Evolutionary conservation across 2,329 filamentous ascomycete genomes (phyloP).

Genomic region (Diplocarpon rosae): DNA sequence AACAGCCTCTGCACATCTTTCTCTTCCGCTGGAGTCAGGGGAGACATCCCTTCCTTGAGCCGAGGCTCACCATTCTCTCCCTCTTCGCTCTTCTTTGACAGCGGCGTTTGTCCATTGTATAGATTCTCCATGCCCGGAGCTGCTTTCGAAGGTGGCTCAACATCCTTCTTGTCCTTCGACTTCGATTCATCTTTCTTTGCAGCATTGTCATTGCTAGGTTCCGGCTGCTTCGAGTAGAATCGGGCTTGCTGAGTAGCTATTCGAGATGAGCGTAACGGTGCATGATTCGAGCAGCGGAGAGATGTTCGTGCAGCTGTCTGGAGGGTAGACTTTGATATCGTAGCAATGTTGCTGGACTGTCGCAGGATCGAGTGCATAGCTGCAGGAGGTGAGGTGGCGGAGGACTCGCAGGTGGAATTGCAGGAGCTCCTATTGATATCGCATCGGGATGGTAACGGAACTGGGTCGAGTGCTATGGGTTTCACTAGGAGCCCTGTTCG

Average conservation of each 20-base stretch:
- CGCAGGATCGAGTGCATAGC: slow-evolving; percentile 57
- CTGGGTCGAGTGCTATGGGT: slow-evolving; percentile 1
- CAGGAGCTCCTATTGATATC: slow-evolving; percentile 14
- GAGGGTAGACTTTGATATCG: slow-evolving; percentile 46
- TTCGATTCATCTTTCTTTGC: slow-evolving; percentile 17
- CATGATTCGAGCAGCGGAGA: slow-evolving; percentile 31
- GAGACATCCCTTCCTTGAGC: slow-evolving; percentile 23
- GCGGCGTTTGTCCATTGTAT: slow-evolving; percentile 32
- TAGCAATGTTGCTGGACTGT: slow-evolving; percentile 54
- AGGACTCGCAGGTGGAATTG: slow-evolving; percentile 14
- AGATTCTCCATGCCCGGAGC: slow-evolving; percentile 35
- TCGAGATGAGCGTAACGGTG: slow-evolving; percentile 30
- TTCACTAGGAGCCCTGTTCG: not conserved
- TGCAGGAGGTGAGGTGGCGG: slow-evolving; percentile 13
- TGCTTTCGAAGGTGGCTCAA: slow-evolving; percentile 20
- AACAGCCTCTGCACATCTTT: slow-evolving; percentile 48
- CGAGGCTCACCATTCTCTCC: slow-evolving; percentile 23
- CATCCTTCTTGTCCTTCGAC: slow-evolving; percentile 27
- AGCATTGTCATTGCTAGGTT: slow-evolving; percentile 5
- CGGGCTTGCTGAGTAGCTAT: slow-evolving; percentile 20
- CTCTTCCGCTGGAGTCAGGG: slow-evolving; percentile 43
- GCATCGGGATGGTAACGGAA: slow-evolving; percentile 9
- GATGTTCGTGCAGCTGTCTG: slow-evolving; percentile 40
- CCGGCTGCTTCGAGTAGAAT: slow-evolving; percentile 12
- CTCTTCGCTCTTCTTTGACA: slow-evolving; percentile 22